Conservation (phyloP, 148 eudicot species). For the Rhododendron ovatum region DNA sequence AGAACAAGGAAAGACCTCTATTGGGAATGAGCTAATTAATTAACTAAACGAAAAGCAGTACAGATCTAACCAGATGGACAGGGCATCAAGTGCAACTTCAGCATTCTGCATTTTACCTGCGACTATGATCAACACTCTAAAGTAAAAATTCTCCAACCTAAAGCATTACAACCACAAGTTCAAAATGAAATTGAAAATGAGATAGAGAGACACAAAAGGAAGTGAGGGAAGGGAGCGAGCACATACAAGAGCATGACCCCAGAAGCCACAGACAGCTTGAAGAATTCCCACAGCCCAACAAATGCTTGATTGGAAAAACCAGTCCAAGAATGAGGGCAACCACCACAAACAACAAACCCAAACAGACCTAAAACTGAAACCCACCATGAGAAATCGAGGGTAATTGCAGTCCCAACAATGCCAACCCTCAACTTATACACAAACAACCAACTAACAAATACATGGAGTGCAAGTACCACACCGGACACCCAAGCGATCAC, state of each 20-base stretch:
- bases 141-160: constrained; percentile 36
- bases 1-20: not conserved
- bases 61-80: constrained; percentile 29
- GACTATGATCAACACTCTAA: constrained; percentile 26
- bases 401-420: constrained; percentile 42
- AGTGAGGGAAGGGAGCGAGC: not conserved
- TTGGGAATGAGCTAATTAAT: not conserved
- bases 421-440: constrained; percentile 46
- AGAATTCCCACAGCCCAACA: constrained; percentile 49
- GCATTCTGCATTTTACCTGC: constrained; percentile 19
- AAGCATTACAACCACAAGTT: not conserved
- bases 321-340: constrained; percentile 58
- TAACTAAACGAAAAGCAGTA: not conserved
- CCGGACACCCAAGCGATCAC: constrained; percentile 47
- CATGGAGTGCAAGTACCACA: constrained; percentile 35
- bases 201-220: not conserved
- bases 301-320: constrained; percentile 62
- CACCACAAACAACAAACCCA: constrained; percentile 39
- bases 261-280: constrained; percentile 54
- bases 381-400: constrained; percentile 53
- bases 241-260: constrained; percentile 62
- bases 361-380: constrained; percentile 30
- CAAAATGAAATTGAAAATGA: not conserved
- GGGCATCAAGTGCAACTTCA: constrained; percentile 31
- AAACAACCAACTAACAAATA: constrained; percentile 48